A percentile compares a stretch with the other conserved stretches of the same genome.
Conservation (phyloP, 768 basidiomycete species). For the Mycena rosella region DNA sequence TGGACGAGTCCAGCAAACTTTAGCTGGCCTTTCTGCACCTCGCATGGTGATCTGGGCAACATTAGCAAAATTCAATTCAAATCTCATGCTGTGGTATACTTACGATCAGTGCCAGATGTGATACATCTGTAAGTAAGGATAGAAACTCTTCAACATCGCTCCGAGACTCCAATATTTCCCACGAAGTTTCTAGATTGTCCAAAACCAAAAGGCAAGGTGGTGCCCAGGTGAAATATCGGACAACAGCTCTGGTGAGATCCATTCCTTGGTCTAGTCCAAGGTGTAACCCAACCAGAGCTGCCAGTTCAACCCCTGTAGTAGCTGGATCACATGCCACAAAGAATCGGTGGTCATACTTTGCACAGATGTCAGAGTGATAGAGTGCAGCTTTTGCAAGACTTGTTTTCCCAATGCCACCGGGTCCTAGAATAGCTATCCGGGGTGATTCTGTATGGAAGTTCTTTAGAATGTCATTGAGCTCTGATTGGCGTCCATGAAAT, state of each 20-base stretch:
- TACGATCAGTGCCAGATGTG: slow-evolving; percentile 12
- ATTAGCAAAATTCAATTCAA: neutral
- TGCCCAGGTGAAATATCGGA: neutral
- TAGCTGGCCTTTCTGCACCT: slow-evolving; percentile 12
- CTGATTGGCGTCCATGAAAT: neutral
- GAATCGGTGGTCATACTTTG: neutral
- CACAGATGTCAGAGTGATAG: neutral
- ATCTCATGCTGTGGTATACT: neutral
- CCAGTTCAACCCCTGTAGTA: neutral
- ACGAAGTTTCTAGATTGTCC: slow-evolving; percentile 26
- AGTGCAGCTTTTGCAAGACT: neutral
- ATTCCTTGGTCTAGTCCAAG: neutral
- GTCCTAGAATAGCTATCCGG: slow-evolving; percentile 6
- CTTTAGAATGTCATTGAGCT: neutral
- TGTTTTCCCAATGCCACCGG: slow-evolving; percentile 17
- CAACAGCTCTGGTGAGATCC: neutral
- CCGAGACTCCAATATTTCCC: slow-evolving; percentile 5
- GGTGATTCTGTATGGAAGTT: neutral
- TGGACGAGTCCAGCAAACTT: slow-evolving; percentile 14
- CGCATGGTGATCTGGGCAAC: slow-evolving; percentile 21
- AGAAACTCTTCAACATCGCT: slow-evolving; percentile 22
- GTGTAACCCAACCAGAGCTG: slow-evolving; percentile 7
- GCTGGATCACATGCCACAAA: slow-evolving; percentile 18
- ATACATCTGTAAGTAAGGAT: neutral
- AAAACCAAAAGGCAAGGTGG: slow-evolving; percentile 5